Percentiles rank a stretch among this genome's conserved stretches.
These are phyloP conservation scores for Microcera coccophila DNA, from an alignment of 2,329 filamentous ascomycete species.

Conservation along the genomic window DNA sequence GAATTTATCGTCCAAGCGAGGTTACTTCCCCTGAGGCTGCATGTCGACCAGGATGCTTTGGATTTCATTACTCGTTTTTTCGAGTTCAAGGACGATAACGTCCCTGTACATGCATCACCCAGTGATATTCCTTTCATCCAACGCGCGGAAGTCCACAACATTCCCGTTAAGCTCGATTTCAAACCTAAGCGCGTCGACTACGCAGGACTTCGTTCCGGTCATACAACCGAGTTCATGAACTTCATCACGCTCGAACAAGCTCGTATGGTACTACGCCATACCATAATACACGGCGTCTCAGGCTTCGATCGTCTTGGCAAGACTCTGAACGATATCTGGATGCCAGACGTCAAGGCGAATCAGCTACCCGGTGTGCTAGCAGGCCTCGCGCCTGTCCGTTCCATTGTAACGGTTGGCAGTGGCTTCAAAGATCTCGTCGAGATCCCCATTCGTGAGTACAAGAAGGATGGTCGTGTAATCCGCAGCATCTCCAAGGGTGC, in stretches of 20 bases:
- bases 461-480: constrained; percentile 87
- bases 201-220: constrained; percentile 82
- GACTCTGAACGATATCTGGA: constrained; percentile 94
- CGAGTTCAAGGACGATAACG: constrained; percentile 83
- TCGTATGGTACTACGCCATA: constrained; percentile 78
- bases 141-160: constrained; percentile 77
- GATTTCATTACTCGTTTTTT: constrained; percentile 98
- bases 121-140: constrained; percentile 84
- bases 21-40: constrained; percentile 78
- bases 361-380: constrained; percentile 87
- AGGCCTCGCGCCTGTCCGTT: constrained; percentile 83
- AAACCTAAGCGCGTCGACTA: constrained; percentile 99
- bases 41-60: constrained; percentile 95
- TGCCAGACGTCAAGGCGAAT: constrained; percentile 82
- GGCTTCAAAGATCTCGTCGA: constrained; percentile 84
- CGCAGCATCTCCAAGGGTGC: constrained; percentile 91
- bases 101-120: constrained; percentile 52
- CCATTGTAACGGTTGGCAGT: constrained; percentile 84
- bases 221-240: constrained; percentile 98
- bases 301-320: constrained; percentile 89
- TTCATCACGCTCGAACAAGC: constrained; percentile 89
- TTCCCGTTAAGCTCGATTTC: constrained; percentile 85
- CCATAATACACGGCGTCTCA: constrained; percentile 86
- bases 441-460: constrained; percentile 87
- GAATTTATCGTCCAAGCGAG: constrained; percentile 81